Base-by-base conservation (phyloP, 2,329 filamentous ascomycete genomes). In the Keithomyces neogunnii region DNA sequence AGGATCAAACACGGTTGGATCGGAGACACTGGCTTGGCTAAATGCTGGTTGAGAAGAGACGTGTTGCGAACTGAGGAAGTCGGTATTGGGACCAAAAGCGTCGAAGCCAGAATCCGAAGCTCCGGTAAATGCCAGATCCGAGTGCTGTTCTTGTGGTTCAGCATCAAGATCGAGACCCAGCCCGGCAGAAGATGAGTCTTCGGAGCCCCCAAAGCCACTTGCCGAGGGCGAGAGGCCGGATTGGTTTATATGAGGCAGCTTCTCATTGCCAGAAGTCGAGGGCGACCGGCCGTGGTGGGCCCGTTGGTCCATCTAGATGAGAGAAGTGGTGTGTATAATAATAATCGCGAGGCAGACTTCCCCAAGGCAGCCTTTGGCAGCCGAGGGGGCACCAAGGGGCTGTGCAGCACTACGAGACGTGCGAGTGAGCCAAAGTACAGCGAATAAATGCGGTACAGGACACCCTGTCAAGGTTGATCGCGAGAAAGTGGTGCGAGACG, bases 221-320 rank as follows among this genome's bases (percentile, higher is more conserved):
- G 78, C 78, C 64, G 81, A 81, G 60, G 82, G 80, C 61, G 83
- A 85, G 67, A 81, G 82, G 30, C 48, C 38, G 59, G 73, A 78
- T 66, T 82, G 81, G 67, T 78, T 86, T 84, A 86, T 85, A 83
- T 82, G 76, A 72, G 73, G 66, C 64, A 69, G 70, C 62, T 79
- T 74, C 59, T 76, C 76, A 62, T 78, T 75, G 57, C 75, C 49
- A 11, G 51, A 38, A 35, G 74, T 73, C 62, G 83, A 84, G 59
- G 77, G 79, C 60, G 82, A 85, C 63, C 81, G 81, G 64, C 80
- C 80, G 65, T 63, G 66, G 57, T 69, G 69, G 61, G 60, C 61
- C 56, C 70, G 67, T 57, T 70, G 69, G 65, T 71, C 69, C 70
- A 73, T 73, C 62, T 61, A 64, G 61, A 59, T 62, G 55, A 19